Conservation (phyloP, 148 eudicot species). For the Polygonum maritimum region DNA sequence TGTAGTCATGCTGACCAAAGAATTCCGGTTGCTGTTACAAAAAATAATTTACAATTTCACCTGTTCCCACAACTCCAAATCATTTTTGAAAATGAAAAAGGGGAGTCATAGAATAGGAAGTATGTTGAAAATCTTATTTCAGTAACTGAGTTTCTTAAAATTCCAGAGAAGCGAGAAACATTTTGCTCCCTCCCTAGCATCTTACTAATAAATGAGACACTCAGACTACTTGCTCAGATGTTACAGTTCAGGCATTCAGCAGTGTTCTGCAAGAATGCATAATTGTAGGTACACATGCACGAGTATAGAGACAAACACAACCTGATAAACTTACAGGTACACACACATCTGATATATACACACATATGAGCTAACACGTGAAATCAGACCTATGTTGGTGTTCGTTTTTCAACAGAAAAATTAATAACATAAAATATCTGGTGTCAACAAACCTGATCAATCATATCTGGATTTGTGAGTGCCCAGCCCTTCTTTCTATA, state of each 20-base stretch:
- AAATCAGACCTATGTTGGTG: background rate
- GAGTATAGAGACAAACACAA: background rate
- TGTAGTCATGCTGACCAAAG: background rate
- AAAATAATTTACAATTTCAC: background rate
- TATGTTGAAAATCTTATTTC: background rate
- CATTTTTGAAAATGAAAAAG: background rate
- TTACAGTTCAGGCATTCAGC: background rate
- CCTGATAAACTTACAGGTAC: background rate
- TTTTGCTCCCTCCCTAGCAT: background rate
- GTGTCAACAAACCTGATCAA: conserved; percentile 55
- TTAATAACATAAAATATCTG: background rate
- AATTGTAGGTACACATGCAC: background rate
- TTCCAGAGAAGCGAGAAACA: background rate
- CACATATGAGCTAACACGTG: background rate
- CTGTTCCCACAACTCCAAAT: background rate
- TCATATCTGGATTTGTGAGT: conserved; percentile 60
- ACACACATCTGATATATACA: background rate
- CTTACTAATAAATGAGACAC: background rate
- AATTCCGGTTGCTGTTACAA: background rate
- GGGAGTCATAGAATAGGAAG: background rate
- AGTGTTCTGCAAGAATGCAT: background rate
- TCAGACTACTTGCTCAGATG: background rate
- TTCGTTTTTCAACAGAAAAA: background rate
- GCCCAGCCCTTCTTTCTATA: conserved; percentile 91
- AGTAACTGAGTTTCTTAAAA: background rate